Conservation (phyloP, 257 asterid genomes). For the Nyctanthes arbortristis region DNA sequence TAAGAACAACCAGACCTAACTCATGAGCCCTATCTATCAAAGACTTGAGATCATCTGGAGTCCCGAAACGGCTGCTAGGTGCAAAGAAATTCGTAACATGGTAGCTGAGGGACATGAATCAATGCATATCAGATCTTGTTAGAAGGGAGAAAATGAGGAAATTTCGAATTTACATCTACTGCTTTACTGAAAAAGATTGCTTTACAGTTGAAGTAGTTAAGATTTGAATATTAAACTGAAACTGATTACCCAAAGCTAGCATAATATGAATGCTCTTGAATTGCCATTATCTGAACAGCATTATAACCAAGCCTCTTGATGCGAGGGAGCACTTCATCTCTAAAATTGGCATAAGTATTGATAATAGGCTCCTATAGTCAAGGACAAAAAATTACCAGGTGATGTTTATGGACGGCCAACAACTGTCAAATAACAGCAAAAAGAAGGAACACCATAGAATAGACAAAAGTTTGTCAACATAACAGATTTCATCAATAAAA, state of each 20-base stretch:
- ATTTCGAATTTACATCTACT: background rate
- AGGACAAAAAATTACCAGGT: constrained; percentile 19
- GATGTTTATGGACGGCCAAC: constrained; percentile 6
- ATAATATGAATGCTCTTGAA: constrained; percentile 99
- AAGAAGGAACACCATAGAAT: constrained; percentile 11
- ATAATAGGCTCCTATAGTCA: constrained; percentile 81
- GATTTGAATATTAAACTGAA: constrained; percentile 13
- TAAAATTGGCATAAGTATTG: constrained; percentile 82
- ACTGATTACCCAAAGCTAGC: constrained; percentile 92
- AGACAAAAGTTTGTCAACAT: background rate
- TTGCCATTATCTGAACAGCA: constrained; percentile 99
- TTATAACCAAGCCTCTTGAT: constrained; percentile 95
- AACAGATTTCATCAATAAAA: constrained; percentile 8
- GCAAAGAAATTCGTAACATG: constrained; percentile 99
- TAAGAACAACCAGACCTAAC: constrained; percentile 88
- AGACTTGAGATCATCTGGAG: constrained; percentile 96
- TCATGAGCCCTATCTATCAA: constrained; percentile 97
- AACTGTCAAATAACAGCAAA: constrained; percentile 15
- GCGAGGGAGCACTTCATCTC: constrained; percentile 98
- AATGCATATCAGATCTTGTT: constrained; percentile 24
- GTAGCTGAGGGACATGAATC: constrained; percentile 56
- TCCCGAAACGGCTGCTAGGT: constrained; percentile 98
- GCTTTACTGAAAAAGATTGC: constrained; percentile 3
- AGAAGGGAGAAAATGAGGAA: constrained; percentile 23
- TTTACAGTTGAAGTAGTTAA: constrained; percentile 8